Conservation (phyloP, 352 stramenopile species). For the Aphanomyces stellatus region DNA sequence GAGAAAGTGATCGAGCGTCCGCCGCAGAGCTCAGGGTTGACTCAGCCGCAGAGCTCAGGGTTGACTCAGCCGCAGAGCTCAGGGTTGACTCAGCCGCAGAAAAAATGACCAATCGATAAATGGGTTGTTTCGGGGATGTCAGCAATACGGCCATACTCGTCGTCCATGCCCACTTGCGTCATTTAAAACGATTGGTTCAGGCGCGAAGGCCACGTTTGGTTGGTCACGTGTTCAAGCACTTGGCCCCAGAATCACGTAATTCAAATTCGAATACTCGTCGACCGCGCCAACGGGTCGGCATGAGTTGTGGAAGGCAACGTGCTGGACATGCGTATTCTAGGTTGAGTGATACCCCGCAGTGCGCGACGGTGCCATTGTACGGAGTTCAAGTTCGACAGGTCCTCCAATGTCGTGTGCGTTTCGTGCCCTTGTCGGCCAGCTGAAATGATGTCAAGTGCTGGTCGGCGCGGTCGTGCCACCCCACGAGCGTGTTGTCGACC, state of each 20-base stretch:
- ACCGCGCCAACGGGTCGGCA: slow-evolving; percentile 34
- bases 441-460: slow-evolving; percentile 37
- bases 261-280: slow-evolving; percentile 51
- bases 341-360: slow-evolving; percentile 28
- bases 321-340: slow-evolving; percentile 29
- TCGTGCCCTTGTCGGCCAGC: slow-evolving; percentile 56
- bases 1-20: slow-evolving; percentile 40
- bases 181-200: slow-evolving; percentile 41
- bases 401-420: slow-evolving; percentile 36
- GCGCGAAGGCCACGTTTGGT: slow-evolving; percentile 40
- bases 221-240: slow-evolving; percentile 40
- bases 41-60: slow-evolving; percentile 24
- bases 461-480: slow-evolving; percentile 45
- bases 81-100: slow-evolving; percentile 32
- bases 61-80: slow-evolving; percentile 31
- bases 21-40: slow-evolving; percentile 43
- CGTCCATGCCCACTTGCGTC: slow-evolving; percentile 44
- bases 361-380: neutral
- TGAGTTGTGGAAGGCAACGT: slow-evolving; percentile 29
- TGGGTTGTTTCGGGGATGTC: slow-evolving; percentile 26
- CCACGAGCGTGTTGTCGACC: slow-evolving; percentile 44
- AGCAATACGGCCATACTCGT: slow-evolving; percentile 35
- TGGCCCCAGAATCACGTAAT: slow-evolving; percentile 53
- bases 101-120: slow-evolving; percentile 35
- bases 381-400: slow-evolving; percentile 56